Conservation (phyloP, 208 protist species). For the Acanthamoeba rhysodes region DNA sequence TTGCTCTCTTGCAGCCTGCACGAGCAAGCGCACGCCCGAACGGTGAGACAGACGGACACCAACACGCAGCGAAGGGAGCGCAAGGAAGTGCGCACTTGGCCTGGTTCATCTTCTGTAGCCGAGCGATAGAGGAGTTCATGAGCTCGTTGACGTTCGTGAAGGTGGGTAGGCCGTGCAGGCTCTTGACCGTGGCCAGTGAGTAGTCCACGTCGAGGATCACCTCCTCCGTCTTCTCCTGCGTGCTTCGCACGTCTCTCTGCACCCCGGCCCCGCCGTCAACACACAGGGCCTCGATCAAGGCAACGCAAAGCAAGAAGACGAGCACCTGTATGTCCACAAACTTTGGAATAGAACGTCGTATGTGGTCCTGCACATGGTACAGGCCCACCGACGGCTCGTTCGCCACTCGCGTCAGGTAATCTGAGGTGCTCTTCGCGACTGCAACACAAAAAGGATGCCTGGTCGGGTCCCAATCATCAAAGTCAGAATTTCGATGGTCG, state of each 20-base stretch:
- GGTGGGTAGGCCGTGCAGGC: slow-evolving; percentile 60
- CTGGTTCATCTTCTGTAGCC: slow-evolving; percentile 52
- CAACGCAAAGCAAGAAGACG: background rate
- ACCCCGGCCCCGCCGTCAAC: background rate
- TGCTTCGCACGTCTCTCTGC: slow-evolving; percentile 37
- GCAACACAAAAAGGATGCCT: background rate
- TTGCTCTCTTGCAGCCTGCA: background rate
- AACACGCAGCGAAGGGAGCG: background rate
- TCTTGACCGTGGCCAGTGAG: slow-evolving; percentile 60
- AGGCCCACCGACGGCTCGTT: slow-evolving; percentile 58
- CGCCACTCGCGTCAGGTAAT: slow-evolving; percentile 35
- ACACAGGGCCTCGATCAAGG: background rate
- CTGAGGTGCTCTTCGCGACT: slow-evolving; percentile 29
- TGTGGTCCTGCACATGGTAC: slow-evolving; percentile 65
- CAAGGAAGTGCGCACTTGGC: slow-evolving; percentile 17
- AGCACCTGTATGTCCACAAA: slow-evolving; percentile 38
- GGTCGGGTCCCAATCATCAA: background rate
- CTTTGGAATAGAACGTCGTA: slow-evolving; percentile 22
- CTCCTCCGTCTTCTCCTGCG: slow-evolving; percentile 25
- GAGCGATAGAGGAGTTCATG: slow-evolving; percentile 27
- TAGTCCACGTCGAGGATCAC: slow-evolving; percentile 61
- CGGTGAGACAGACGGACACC: background rate
- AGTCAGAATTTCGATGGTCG: too few relatives aligned
- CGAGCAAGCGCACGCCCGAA: background rate
- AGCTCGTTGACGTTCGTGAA: slow-evolving; percentile 31